Conservation (phyloP, 345 rosid genomes). For the Corymbia maculata region DNA sequence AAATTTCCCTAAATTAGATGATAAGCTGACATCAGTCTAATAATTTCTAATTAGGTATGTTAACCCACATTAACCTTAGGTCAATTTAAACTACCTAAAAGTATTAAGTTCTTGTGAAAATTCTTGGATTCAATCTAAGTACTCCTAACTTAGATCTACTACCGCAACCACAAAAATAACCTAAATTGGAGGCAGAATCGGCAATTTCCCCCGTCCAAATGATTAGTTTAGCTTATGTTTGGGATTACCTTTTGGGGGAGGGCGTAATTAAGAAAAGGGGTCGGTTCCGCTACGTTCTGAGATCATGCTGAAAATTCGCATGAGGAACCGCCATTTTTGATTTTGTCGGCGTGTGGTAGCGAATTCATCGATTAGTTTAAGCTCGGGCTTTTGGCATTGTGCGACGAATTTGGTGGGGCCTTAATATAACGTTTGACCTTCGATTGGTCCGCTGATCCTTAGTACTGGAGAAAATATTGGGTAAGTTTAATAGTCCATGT, state of each 20-base stretch:
- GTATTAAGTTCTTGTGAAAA: too few species aligned
- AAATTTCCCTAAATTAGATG: too few species aligned
- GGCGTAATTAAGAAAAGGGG: neutral
- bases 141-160: too few species aligned
- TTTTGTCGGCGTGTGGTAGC: constrained; percentile 33
- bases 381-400: neutral
- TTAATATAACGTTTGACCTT: neutral
- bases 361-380: neutral
- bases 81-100: too few species aligned
- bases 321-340: constrained; percentile 25
- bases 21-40: too few species aligned
- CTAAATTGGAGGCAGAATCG: constrained; percentile 17
- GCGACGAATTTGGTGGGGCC: neutral
- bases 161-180: too few species aligned
- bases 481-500: too few species aligned
- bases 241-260: neutral
- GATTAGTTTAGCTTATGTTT: neutral
- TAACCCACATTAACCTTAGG: too few species aligned
- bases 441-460: neutral
- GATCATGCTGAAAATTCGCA: too few species aligned
- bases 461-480: too few species aligned
- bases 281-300: neutral
- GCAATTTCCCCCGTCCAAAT: constrained; percentile 1
- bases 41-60: too few species aligned
- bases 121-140: too few species aligned